Evolutionary conservation across 1,139 yeast species (phyloP).

Genomic region (Candida anutae): DNA sequence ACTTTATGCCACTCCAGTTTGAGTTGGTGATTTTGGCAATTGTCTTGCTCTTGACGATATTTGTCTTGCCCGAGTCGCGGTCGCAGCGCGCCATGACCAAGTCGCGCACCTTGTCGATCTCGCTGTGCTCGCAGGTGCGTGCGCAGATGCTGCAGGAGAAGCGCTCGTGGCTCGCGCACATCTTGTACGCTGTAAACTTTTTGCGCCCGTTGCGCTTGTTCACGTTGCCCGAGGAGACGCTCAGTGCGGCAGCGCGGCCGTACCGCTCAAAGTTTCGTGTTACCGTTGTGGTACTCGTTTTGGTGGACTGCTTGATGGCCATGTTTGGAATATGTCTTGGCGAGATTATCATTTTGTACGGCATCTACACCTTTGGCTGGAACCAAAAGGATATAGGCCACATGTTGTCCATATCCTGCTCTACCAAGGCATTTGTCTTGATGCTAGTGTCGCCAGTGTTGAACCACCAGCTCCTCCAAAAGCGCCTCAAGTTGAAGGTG

Average conservation of each 20-base stretch:
- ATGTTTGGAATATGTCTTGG: slow-evolving; percentile 26
- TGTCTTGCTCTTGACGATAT: slow-evolving; percentile 18
- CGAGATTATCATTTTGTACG: slow-evolving; percentile 47
- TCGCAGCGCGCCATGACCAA: slow-evolving; percentile 26
- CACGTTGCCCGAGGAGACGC: slow-evolving; percentile 30
- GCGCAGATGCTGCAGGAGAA: neutral
- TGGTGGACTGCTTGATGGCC: slow-evolving; percentile 38
- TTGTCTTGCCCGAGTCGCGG: slow-evolving; percentile 50
- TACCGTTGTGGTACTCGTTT: slow-evolving; percentile 38
- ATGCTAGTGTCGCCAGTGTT: slow-evolving; percentile 28
- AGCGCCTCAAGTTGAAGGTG: slow-evolving; percentile 20
- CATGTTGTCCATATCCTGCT: slow-evolving; percentile 47
- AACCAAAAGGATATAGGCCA: slow-evolving; percentile 51
- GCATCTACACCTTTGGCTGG: slow-evolving; percentile 56
- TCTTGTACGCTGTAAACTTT: slow-evolving; percentile 13
- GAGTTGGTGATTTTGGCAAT: slow-evolving; percentile 16
- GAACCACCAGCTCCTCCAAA: slow-evolving; percentile 20
- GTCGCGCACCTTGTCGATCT: slow-evolving; percentile 35
- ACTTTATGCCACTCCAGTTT: slow-evolving; percentile 23
- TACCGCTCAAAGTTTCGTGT: slow-evolving; percentile 13
- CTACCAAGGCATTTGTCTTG: slow-evolving; percentile 29
- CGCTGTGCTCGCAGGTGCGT: slow-evolving; percentile 2
- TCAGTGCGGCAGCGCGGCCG: slow-evolving; percentile 7
- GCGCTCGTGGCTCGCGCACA: neutral
- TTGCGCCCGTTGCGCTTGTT: slow-evolving; percentile 42